Evolutionary conservation across 352 stramenopile genomes (phyloP).

Genomic region (Pythium phragmiticola): DNA sequence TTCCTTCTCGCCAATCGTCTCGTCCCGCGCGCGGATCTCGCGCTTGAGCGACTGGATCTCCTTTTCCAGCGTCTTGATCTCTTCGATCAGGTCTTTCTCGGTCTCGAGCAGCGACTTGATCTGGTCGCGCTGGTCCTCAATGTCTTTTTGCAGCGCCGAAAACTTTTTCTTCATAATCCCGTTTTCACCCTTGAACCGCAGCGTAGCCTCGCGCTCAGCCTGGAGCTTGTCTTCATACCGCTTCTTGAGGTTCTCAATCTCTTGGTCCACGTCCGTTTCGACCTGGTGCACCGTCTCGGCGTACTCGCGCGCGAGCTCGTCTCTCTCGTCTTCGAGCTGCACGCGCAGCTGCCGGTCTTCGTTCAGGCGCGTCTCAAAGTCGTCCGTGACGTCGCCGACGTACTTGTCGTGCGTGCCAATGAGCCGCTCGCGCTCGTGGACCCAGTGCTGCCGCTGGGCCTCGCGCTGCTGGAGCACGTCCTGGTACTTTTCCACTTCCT

Average conservation of each 20-base stretch:
- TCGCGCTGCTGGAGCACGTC: conserved; percentile 84
- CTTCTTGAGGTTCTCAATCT: conserved; percentile 91
- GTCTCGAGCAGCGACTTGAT: conserved; percentile 90
- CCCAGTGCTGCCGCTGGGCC: conserved; percentile 72
- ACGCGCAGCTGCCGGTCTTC: conserved; percentile 80
- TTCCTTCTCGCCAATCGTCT: conserved; percentile 95
- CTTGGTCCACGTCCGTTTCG: conserved; percentile 92
- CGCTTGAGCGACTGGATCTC: conserved; percentile 93
- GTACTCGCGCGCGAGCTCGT: conserved; percentile 78
- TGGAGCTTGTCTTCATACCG: conserved; percentile 91
- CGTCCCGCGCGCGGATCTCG: conserved; percentile 91
- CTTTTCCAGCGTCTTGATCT: conserved; percentile 91
- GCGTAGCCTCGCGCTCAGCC: conserved; percentile 88
- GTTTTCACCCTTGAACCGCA: conserved; percentile 94
- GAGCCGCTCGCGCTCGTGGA: conserved; percentile 61
- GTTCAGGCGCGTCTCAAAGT: conserved; percentile 90
- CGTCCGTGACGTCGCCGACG: conserved; percentile 87
- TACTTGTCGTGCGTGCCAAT: conserved; percentile 77
- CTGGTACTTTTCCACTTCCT: conserved; percentile 91
- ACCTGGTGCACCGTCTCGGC: conserved; percentile 89
- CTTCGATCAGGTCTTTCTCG: conserved; percentile 90
- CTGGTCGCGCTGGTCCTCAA: conserved; percentile 94
- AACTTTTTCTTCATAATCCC: conserved; percentile 98
- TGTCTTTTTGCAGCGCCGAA: conserved; percentile 90
- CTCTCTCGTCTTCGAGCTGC: conserved; percentile 77